phyloP scores from a whole-genome alignment of 495 filamentous ascomycete species.

The Hyaloscypha hepaticicola region DNA sequence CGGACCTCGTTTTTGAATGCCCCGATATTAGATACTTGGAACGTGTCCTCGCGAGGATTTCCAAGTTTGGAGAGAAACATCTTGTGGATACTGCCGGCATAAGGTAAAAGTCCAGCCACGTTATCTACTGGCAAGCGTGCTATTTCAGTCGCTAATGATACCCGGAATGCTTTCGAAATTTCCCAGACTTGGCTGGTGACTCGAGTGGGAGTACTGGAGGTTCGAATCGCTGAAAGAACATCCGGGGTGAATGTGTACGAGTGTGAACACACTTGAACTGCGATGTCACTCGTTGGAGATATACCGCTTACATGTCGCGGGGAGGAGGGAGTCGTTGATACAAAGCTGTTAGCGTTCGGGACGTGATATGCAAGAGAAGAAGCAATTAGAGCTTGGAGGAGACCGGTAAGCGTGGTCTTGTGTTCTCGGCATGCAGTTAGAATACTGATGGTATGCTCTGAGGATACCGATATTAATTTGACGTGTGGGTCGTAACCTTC shows the following conservation, averaged over 20 bases:
- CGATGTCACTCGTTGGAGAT: conserved; percentile 20
- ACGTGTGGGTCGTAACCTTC: conserved; percentile 26
- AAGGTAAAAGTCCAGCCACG: conserved; percentile 23
- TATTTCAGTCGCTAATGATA: conserved; percentile 23
- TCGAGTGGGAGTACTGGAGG: background rate
- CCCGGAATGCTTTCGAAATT: conserved; percentile 15
- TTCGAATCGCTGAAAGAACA: conserved; percentile 21
- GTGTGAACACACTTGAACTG: conserved; percentile 26
- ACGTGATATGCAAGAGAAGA: conserved; percentile 24
- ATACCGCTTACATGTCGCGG: conserved; percentile 22
- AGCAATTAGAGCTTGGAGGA: conserved; percentile 28
- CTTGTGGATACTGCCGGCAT: conserved; percentile 23
- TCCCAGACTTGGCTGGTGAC: conserved; percentile 8
- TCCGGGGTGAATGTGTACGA: conserved; percentile 12
- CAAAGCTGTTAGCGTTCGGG: conserved; percentile 18
- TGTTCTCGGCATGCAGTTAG: conserved; percentile 25
- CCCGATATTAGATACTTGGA: conserved; percentile 32
- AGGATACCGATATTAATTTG: conserved; percentile 22
- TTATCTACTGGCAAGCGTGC: conserved; percentile 25
- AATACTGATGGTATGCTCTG: conserved; percentile 14
- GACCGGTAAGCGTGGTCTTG: conserved; percentile 30
- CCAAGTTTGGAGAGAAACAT: conserved; percentile 24
- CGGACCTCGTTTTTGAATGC: conserved; percentile 15
- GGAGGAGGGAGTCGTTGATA: conserved; percentile 15
- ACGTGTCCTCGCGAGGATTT: conserved; percentile 29